These are phyloP conservation scores for Penicillium rolfsii DNA, from an alignment of 2,329 filamentous ascomycete genomes.

Conservation along the genomic window DNA sequence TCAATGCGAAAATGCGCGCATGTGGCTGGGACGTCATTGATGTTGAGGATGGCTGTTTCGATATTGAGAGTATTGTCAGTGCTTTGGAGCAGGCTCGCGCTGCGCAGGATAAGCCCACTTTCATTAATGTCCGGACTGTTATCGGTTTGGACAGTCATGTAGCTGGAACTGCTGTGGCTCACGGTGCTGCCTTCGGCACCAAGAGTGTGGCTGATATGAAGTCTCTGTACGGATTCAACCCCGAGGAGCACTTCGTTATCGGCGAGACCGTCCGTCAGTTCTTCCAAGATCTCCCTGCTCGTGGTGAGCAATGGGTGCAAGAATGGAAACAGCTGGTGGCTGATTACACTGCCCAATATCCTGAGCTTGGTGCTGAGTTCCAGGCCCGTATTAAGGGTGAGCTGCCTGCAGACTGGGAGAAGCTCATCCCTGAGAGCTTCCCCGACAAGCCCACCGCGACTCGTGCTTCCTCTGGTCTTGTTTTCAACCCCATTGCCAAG, in stretches of 20 bases:
- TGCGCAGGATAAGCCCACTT: conserved; percentile 56
- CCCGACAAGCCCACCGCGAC: conserved; percentile 56
- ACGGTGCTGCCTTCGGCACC: conserved; percentile 61
- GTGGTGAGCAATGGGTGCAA: conserved; percentile 52
- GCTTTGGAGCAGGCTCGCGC: conserved; percentile 53
- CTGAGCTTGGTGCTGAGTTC: conserved; percentile 56
- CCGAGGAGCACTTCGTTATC: conserved; percentile 53
- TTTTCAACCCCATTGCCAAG: conserved; percentile 58
- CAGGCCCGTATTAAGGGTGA: conserved; percentile 53
- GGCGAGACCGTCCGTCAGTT: conserved; percentile 55
- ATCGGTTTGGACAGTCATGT: conserved; percentile 57
- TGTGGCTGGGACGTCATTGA: conserved; percentile 61
- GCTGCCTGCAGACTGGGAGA: conserved; percentile 54
- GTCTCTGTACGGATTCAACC: conserved; percentile 53
- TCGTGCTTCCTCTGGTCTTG: conserved; percentile 52
- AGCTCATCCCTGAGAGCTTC: conserved; percentile 55
- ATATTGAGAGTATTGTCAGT: conserved; percentile 53
- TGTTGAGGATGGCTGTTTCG: conserved; percentile 57
- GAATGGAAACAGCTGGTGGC: conserved; percentile 55
- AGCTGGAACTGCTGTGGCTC: conserved; percentile 55
- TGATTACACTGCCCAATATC: conserved; percentile 49
- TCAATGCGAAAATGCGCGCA: conserved; percentile 61
- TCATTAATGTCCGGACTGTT: conserved; percentile 62
- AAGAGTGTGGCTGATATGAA: conserved; percentile 62
- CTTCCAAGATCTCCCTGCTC: conserved; percentile 53